Evolutionary conservation across 768 basidiomycete genomes (phyloP), one percentile per base, ranked within the genome.

Genomic region (Termitomyces heimii): DNA sequence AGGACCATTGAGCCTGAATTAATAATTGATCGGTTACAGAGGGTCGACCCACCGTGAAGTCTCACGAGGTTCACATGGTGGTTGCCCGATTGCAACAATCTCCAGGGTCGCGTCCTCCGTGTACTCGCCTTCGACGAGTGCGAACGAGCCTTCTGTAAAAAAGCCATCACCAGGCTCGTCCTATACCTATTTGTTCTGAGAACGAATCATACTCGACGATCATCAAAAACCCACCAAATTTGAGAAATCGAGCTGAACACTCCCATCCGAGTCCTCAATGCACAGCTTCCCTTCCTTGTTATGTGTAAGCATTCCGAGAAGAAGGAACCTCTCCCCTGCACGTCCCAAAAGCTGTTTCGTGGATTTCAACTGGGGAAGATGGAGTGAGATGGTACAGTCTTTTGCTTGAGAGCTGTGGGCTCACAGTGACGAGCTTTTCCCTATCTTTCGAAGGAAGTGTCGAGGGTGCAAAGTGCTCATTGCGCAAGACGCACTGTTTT

Each of bases 391-490:
- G 1, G 37, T 42, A 31, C 4, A 47, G 13, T 54, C 39, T 18
- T 28, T 16, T 43, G 47, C 5, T 4, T 31, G 6, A 32, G 49
- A 57, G 22, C 10, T 39, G 34, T 20, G 10, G 31, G 45, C 84
- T 62, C 66, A 92, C 93, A 60, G 96, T 97, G 46, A 98, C 86
- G 55, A 97, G 85, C 55, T 85, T 84, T 60, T 88, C 86, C 57
- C 94, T 77, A 71, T 98, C 92, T 53, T 86, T 83, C 16, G 93
- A 94, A 42, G 94, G 91, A 39, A 98, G 72, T 0, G 94, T 94
- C 6, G 96, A 96, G 3, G 97, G 95, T 2, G 93, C 93, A 72
- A 99, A 99, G 70, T 98, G 94, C 68, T 99, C 97, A 66, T 98
- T 98, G 40, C 97, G 80, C 39, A 98, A 75, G 29, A 98, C 84